A percentile compares a stretch with the other conserved stretches of the same genome.
Evolutionary conservation across 208 protist genomes (phyloP).

Genomic region (Angomonas ambiguus): DNA sequence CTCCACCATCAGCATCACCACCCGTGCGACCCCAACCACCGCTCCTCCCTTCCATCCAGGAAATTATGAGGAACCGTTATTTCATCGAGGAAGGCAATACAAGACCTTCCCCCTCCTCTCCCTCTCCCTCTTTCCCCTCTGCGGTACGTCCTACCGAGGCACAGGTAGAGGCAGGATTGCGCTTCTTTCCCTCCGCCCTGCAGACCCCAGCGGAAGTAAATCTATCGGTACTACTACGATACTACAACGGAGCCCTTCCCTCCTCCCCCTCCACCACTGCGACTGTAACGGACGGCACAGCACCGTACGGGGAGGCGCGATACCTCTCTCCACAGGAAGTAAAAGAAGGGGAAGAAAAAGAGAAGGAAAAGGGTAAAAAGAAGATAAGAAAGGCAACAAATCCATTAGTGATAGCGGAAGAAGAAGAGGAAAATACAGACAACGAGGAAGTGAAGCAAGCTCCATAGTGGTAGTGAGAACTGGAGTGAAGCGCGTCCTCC

Average conservation of each 20-base stretch:
- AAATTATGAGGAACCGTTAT: too few species aligned
- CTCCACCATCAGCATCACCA: too few species aligned
- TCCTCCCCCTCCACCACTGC: too few species aligned
- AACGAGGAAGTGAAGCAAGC: not conserved
- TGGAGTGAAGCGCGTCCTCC: not conserved
- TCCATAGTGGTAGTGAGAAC: too few species aligned
- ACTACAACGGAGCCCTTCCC: not conserved
- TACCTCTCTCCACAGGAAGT: not conserved
- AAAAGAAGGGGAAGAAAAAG: not conserved
- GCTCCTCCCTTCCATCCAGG: too few species aligned
- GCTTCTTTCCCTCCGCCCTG: not conserved
- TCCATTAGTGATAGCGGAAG: not conserved
- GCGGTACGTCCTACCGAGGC: not conserved
- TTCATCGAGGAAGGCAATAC: not conserved
- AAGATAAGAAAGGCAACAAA: too few species aligned
- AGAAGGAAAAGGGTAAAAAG: too few species aligned
- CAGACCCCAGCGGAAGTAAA: not conserved
- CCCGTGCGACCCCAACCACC: too few species aligned
- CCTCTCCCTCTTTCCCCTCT: not conserved
- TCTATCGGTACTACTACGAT: not conserved
- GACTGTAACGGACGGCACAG: too few species aligned
- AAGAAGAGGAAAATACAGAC: not conserved
- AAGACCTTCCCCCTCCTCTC: too few species aligned
- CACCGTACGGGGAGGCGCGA: not conserved
- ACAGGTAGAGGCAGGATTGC: not conserved